phyloP scores from a whole-genome alignment of 108 stramenopile genomes.

The Cyclostephanos invisitatus region DNA sequence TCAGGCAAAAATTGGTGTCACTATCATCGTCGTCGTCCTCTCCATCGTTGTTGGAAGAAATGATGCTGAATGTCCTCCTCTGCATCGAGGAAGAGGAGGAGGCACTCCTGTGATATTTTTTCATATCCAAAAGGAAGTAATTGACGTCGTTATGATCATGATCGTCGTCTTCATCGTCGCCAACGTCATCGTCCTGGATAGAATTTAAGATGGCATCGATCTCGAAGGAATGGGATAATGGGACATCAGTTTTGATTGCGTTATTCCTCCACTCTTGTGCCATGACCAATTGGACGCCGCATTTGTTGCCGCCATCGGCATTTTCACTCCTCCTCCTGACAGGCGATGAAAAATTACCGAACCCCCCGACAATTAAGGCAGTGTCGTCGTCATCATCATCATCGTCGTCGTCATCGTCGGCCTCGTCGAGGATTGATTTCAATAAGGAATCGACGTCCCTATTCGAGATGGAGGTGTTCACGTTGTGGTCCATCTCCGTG shows the following conservation, averaged over 20 bases:
- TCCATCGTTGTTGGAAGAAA: slow-evolving; percentile 34
- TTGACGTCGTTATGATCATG: neutral
- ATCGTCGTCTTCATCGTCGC: slow-evolving; percentile 19
- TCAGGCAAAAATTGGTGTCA: slow-evolving; percentile 22
- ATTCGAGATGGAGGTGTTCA: slow-evolving; percentile 24
- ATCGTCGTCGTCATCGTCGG: slow-evolving; percentile 55
- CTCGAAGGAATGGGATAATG: slow-evolving; percentile 36
- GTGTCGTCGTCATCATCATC: slow-evolving; percentile 16
- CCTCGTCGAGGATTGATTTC: slow-evolving; percentile 70
- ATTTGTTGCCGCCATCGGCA: slow-evolving; percentile 9
- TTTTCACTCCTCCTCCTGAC: neutral
- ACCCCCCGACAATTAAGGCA: neutral
- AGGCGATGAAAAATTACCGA: neutral
- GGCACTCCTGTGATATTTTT: slow-evolving; percentile 2
- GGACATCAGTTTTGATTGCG: neutral
- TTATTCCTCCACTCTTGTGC: neutral
- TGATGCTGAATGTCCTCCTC: slow-evolving; percentile 9
- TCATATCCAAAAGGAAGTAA: neutral
- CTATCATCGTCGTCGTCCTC: slow-evolving; percentile 35
- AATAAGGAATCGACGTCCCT: slow-evolving; percentile 60
- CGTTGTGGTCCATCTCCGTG: neutral
- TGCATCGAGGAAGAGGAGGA: neutral
- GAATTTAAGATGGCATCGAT: slow-evolving; percentile 57
- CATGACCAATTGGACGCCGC: neutral
- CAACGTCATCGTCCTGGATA: slow-evolving; percentile 35